phyloP scores from a whole-genome alignment of 2,329 filamentous ascomycete species.

The Alternaria postmessia region DNA sequence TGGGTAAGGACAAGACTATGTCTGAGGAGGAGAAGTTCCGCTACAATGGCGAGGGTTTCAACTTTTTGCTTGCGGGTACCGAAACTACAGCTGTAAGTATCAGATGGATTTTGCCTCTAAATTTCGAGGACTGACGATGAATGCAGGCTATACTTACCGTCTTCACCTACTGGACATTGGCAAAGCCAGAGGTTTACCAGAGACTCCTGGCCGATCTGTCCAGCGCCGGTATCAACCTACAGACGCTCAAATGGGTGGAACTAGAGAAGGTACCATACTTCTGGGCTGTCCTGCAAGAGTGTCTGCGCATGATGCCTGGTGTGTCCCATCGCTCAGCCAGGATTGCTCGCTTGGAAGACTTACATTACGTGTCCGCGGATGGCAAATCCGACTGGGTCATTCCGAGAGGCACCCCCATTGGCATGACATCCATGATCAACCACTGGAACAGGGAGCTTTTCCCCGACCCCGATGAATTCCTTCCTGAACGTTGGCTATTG shows the following conservation, averaged over 20 bases:
- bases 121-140: slow-evolving; percentile 23
- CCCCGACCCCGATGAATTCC: slow-evolving; percentile 38
- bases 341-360: slow-evolving; percentile 30
- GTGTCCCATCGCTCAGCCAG: slow-evolving; percentile 32
- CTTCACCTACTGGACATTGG: slow-evolving; percentile 47
- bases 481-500: slow-evolving; percentile 47
- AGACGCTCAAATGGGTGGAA: slow-evolving; percentile 29
- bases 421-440: slow-evolving; percentile 42
- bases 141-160: slow-evolving; percentile 40
- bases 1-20: slow-evolving; percentile 29
- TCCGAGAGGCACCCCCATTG: slow-evolving; percentile 36
- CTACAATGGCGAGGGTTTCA: slow-evolving; percentile 36
- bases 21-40: slow-evolving; percentile 35
- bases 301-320: slow-evolving; percentile 46
- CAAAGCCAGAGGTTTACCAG: slow-evolving; percentile 32
- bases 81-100: slow-evolving; percentile 37
- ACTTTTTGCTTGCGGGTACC: slow-evolving; percentile 35
- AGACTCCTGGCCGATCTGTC: slow-evolving; percentile 34
- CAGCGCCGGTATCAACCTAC: slow-evolving; percentile 17
- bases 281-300: slow-evolving; percentile 46
- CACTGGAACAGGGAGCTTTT: slow-evolving; percentile 45
- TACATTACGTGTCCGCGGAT: slow-evolving; percentile 30
- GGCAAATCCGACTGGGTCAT: slow-evolving; percentile 33
- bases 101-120: neutral
- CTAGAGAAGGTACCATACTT: slow-evolving; percentile 45